These are phyloP conservation scores for Astrephomene gubernaculifera DNA, from an alignment of 139 green algal genomes.

Conservation along the genomic window DNA sequence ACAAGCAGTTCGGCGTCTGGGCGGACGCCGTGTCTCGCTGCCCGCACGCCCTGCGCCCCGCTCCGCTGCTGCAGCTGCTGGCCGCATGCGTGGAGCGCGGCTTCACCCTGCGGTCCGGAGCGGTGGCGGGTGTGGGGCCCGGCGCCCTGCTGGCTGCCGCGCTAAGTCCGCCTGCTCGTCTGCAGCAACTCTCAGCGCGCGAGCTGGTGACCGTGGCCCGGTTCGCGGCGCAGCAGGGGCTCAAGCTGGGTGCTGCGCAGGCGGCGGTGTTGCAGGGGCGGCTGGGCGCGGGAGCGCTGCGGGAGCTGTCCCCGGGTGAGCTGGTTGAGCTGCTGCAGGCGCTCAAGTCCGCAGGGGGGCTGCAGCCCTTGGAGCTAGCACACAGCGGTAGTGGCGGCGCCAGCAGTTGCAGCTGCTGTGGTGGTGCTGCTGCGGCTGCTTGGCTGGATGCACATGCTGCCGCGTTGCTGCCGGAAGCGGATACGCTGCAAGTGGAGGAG, in stretches of 20 bases:
- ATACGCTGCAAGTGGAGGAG: neutral
- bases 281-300: slow-evolving; percentile 9
- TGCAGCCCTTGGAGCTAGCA: neutral
- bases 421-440: neutral
- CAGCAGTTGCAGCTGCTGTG: neutral
- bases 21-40: neutral
- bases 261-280: neutral
- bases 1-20: slow-evolving; percentile 6
- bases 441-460: neutral
- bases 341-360: neutral
- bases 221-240: slow-evolving; percentile 13
- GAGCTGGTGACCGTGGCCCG: neutral
- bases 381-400: neutral
- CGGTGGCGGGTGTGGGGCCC: neutral
- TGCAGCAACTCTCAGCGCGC: neutral
- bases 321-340: slow-evolving; percentile 10
- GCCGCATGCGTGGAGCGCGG: neutral
- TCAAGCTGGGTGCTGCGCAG: neutral
- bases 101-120: neutral
- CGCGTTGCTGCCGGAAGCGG: slow-evolving; percentile 3
- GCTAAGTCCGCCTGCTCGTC: neutral
- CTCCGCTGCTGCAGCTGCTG: slow-evolving; percentile 11
- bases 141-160: neutral
- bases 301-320: neutral
- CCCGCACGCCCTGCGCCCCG: neutral